phyloP scores from a whole-genome alignment of 2,329 filamentous ascomycete species.

The Davidsoniella australis region DNA sequence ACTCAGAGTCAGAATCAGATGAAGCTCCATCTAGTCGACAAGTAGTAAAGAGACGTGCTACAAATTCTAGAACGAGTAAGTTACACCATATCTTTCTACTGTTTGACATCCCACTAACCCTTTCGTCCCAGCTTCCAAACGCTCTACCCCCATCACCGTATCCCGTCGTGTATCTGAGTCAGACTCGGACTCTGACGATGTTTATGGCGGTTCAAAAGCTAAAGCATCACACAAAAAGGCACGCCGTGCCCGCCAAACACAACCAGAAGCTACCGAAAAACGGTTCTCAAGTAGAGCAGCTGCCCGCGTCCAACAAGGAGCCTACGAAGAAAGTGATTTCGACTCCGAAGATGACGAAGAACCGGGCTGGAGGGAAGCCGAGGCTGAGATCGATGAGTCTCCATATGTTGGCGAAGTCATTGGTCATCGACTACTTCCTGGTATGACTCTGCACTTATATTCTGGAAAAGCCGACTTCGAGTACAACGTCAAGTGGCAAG shows the following conservation, averaged over 20 bases:
- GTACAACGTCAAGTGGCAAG: conserved; percentile 92
- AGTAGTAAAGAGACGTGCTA: conserved; percentile 51
- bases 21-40: conserved; percentile 38
- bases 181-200: conserved; percentile 51
- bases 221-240: conserved; percentile 60
- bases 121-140: conserved; percentile 35
- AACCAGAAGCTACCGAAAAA: conserved; percentile 58
- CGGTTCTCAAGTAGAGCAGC: conserved; percentile 82
- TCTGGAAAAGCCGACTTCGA: conserved; percentile 61
- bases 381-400: conserved; percentile 55
- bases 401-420: conserved; percentile 85
- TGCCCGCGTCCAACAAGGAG: conserved; percentile 47
- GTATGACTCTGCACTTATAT: conserved; percentile 39
- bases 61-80: conserved; percentile 47
- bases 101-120: conserved; percentile 1
- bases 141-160: conserved; percentile 29
- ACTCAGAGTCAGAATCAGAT: conserved; percentile 46
- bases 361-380: conserved; percentile 48
- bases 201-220: conserved; percentile 60
- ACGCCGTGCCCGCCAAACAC: conserved; percentile 52
- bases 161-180: conserved; percentile 40
- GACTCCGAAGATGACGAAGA: conserved; percentile 39
- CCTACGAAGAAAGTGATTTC: conserved; percentile 49
- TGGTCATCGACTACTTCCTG: conserved; percentile 65
- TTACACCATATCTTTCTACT: conserved; percentile 12